Evolutionary conservation across 2,329 filamentous ascomycete genomes (phyloP), one percentile per base, ranked within the genome.

Genomic region (Microdochium trichocladiopsis): DNA sequence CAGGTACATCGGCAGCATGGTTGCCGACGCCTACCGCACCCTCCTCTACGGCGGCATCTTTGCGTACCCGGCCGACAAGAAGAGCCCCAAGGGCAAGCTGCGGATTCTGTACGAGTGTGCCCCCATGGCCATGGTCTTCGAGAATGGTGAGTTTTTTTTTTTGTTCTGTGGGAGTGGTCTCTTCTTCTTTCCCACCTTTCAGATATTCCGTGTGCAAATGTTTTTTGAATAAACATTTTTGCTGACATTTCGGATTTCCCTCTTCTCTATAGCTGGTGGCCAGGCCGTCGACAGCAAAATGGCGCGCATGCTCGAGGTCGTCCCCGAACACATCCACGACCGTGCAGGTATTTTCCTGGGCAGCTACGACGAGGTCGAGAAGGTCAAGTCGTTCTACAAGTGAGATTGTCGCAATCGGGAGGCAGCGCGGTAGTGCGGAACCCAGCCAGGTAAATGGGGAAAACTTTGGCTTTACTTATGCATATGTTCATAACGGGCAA

Each of bases 41-140:
- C 73, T 99, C 58, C 73, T 97, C 53, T 99, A 99, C 69, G 94
- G 94, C 55, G 94, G 94, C 60, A 88, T 99, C 66, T 99, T 99
- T 70, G 94, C 94, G 47, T 99, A 99, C 68, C 94, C 94, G 0
- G 90, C 93, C 14, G 94, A 99, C 68, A 95, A 92, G 78, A 97
- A 99, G 85, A 95, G 88, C 66, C 90, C 92, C 58, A 99, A 97
- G 83, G 94, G 94, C 61, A 99, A 99, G 79, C 81, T 99, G 60
- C 83, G 94, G 59, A 99, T 99, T 60, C 70, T 99, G 63, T 99
- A 99, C 73, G 94, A 99, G 77, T 99, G 94, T 68, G 94, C 94
- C 14, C 94, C 94, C 37, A 99, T 99, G 94, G 94, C 94, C 23
- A 88, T 97, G 86, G 83, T 99, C 6, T 97, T 99, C 70, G 94